Percentiles rank a stretch among this genome's conserved stretches.
phyloP scores from a whole-genome alignment of 1,284 basidiomycete genomes.

The Takashimella tepidaria region DNA sequence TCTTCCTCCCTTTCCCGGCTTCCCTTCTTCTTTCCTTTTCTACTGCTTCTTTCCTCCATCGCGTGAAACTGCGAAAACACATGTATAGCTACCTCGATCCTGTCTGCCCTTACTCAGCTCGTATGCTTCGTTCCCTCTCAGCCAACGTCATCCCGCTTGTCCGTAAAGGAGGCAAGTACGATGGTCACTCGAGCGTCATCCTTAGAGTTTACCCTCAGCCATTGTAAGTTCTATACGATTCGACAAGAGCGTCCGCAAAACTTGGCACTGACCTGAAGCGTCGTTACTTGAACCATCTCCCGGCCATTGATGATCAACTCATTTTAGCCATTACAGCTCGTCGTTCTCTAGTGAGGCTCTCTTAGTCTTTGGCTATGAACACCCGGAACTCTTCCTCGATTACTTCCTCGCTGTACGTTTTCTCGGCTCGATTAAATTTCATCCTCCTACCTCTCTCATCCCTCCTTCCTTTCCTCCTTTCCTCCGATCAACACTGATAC shows the following conservation, averaged over 20 bases:
- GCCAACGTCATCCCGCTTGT: conserved; percentile 47
- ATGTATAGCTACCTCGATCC: conserved; percentile 60
- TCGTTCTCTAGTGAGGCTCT: conserved; percentile 75
- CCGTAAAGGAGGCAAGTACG: conserved; percentile 59
- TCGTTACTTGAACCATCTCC: no score
- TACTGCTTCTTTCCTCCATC: conserved; percentile 1
- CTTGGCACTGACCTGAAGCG: no score
- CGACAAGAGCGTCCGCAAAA: not conserved
- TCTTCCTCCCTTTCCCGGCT: no score
- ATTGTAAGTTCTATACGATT: conserved; percentile 42
- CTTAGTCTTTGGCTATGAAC: conserved; percentile 64
- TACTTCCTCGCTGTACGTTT: conserved; percentile 63
- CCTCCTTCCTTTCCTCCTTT: conserved; percentile 25
- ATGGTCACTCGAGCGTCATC: conserved; percentile 71
- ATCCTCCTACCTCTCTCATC: conserved; percentile 10
- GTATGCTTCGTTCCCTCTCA: conserved; percentile 46
- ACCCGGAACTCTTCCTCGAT: conserved; percentile 71
- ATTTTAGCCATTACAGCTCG: conserved; percentile 62
- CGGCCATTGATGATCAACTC: not conserved
- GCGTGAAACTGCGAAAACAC: no score
- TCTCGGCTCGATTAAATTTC: conserved; percentile 4
- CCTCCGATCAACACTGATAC: no score
- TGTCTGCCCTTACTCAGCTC: conserved; percentile 69
- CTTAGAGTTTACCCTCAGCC: conserved; percentile 71
- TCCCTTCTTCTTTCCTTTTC: not conserved